Evolutionary conservation across 176 grass and related monocot genomes (phyloP).

Genomic region (Panicum miliaceum): DNA sequence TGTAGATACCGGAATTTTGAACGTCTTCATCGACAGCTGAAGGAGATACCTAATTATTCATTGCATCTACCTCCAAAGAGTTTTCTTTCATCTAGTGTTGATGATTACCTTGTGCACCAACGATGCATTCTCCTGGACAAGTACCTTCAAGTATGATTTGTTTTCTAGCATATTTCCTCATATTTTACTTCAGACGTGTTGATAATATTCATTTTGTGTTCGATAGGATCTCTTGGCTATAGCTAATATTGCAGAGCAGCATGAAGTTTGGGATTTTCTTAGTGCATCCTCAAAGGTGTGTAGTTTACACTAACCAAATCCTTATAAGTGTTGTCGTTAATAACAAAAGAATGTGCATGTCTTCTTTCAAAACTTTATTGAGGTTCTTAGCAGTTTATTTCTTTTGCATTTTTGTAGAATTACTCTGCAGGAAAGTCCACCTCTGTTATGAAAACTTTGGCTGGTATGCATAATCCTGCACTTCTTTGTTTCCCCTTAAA

Average conservation of each 20-base stretch:
- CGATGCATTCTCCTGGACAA: constrained; percentile 95
- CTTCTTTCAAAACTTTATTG: constrained; percentile 18
- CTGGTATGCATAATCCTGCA: constrained; percentile 57
- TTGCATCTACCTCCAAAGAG: constrained; percentile 96
- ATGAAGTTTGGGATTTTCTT: constrained; percentile 98
- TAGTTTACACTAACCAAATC: constrained; percentile 20
- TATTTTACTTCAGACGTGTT: constrained; percentile 41
- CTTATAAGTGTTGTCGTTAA: constrained; percentile 31
- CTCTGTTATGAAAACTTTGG: constrained; percentile 93
- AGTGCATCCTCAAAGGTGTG: constrained; percentile 86
- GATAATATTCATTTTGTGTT: constrained; percentile 45
- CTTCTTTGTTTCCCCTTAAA: not conserved
- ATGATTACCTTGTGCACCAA: constrained; percentile 98
- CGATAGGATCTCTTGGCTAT: constrained; percentile 88
- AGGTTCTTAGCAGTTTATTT: constrained; percentile 33
- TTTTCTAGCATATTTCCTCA: constrained; percentile 26
- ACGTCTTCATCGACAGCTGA: constrained; percentile 81
- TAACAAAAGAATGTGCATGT: constrained; percentile 4
- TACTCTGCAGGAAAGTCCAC: constrained; percentile 97
- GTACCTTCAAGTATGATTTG: constrained; percentile 86
- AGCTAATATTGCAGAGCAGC: constrained; percentile 90
- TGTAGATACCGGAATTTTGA: constrained; percentile 98
- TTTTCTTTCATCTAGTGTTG: constrained; percentile 94
- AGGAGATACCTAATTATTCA: constrained; percentile 98
- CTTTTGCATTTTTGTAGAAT: constrained; percentile 67